Base-by-base conservation (phyloP, 2,329 filamentous ascomycete genomes). In the Alternaria gansuensis region DNA sequence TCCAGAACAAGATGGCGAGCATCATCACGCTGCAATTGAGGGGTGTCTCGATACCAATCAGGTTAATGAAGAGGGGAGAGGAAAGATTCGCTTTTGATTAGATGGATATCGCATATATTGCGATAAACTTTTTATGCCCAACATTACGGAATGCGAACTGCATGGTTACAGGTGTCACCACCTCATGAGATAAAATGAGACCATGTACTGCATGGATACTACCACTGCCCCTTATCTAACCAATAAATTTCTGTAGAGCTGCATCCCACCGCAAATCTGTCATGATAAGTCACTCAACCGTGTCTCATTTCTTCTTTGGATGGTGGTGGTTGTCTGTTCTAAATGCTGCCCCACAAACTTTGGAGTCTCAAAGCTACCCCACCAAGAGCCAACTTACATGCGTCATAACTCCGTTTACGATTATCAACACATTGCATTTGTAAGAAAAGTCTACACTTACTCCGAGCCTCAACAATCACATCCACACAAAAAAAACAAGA, bases 21-120 rank as follows among this genome's bases (percentile, higher is more conserved):
- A 77, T 91, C 56, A 82, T 94, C 60, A 93, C 91, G 59, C 79
- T 94, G 65, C 90, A 92, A 78, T 81, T 94, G 75, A 82, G 76
- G 37, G 74, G 87, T 29, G 79, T 80, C 5, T 80, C 84, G 54
- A 86, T 94, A 33, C 88, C 89, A 0, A 79, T 94, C 39, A 79
- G 90, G 63, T 77, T 94, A 64, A 88, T 91, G 9, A 86, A 80
- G 78, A 86, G 88, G 65, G 90, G 90, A 0, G 78, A 84, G 63
- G 91, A 93, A 82, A 84, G 84, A 69, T 93, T 93, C 77, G 65
- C 65, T 59, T 76, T 69, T 65, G 66, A 71, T 33, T 69, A 68
- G 52, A n/a, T 14, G n/a, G 3, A 9, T 14, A 26, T 23, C 5
- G 13, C 7, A 34, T 34, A 26, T 34, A 34, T 24, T 6, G 44